Evolutionary conservation across 768 basidiomycete genomes (phyloP).

Genomic region (Termitomyces heimii): DNA sequence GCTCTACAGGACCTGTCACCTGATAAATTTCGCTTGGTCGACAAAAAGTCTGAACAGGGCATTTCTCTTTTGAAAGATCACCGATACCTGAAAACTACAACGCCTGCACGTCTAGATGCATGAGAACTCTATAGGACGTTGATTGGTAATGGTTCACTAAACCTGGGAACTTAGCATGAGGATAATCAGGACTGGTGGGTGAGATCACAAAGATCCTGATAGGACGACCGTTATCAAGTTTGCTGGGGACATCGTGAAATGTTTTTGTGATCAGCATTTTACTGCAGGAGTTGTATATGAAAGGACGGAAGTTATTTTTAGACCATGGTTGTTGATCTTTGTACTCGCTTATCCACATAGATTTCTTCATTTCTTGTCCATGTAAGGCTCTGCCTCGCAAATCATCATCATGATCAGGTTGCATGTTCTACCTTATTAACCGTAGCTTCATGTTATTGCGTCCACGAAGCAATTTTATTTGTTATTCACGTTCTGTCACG

Average conservation of each 20-base stretch:
- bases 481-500: background rate
- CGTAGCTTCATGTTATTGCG: background rate
- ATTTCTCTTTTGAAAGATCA: background rate
- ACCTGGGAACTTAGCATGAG: conserved; percentile 90
- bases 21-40: conserved; percentile 83
- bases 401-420: background rate
- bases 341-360: conserved; percentile 12
- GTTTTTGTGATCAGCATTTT: conserved; percentile 80
- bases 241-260: conserved; percentile 71
- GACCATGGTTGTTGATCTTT: background rate
- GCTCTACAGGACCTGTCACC: conserved; percentile 95
- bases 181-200: conserved; percentile 75
- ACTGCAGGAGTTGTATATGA: conserved; percentile 4
- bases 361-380: background rate
- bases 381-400: background rate
- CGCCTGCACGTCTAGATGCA: conserved; percentile 38
- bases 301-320: background rate
- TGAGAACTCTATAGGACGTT: background rate
- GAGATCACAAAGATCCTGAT: conserved; percentile 82
- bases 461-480: background rate
- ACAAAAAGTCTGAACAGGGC: background rate
- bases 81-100: conserved; percentile 71
- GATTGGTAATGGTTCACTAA: conserved; percentile 3
- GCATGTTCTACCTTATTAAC: background rate
- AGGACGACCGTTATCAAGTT: conserved; percentile 51